Evolutionary conservation across 1,139 yeast species (phyloP).

Genomic region (Geotrichum histeridarum): DNA sequence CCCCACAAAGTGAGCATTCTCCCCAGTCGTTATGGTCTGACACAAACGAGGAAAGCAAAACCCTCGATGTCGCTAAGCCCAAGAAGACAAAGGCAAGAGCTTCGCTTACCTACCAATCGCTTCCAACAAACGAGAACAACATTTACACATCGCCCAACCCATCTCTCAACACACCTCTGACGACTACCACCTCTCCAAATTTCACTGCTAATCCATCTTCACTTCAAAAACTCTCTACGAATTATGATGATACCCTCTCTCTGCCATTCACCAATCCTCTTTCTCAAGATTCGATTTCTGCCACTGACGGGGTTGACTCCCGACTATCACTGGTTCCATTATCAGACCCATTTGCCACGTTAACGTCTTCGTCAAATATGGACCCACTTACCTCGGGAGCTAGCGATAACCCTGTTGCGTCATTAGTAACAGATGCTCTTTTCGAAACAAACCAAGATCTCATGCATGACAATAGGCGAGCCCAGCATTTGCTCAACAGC

Average conservation of each 20-base stretch:
- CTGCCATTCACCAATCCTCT: background rate
- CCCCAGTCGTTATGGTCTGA: constrained; percentile 12
- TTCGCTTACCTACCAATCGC: background rate
- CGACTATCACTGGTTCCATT: background rate
- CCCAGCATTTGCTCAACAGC: constrained; percentile 22
- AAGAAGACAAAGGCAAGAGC: background rate
- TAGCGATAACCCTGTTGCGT: background rate
- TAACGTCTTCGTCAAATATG: background rate
- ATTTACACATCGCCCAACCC: constrained; percentile 15
- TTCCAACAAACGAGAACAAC: constrained; percentile 2
- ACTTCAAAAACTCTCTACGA: constrained; percentile 8
- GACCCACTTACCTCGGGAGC: background rate
- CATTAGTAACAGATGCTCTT: constrained; percentile 15
- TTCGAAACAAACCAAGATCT: constrained; percentile 11
- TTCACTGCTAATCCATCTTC: constrained; percentile 11
- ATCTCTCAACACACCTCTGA: background rate
- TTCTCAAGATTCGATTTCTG: background rate
- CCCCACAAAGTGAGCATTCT: constrained; percentile 13
- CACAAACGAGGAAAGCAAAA: constrained; percentile 11
- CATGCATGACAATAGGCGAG: constrained; percentile 10
- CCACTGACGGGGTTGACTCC: background rate
- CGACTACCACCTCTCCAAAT: background rate
- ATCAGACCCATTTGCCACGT: background rate
- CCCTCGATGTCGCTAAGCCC: background rate
- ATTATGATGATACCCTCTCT: background rate